A percentile compares a stretch with the other conserved stretches of the same genome.
phyloP scores from a whole-genome alignment of 2,329 filamentous ascomycete genomes.

The Corinectria fuckeliana region DNA sequence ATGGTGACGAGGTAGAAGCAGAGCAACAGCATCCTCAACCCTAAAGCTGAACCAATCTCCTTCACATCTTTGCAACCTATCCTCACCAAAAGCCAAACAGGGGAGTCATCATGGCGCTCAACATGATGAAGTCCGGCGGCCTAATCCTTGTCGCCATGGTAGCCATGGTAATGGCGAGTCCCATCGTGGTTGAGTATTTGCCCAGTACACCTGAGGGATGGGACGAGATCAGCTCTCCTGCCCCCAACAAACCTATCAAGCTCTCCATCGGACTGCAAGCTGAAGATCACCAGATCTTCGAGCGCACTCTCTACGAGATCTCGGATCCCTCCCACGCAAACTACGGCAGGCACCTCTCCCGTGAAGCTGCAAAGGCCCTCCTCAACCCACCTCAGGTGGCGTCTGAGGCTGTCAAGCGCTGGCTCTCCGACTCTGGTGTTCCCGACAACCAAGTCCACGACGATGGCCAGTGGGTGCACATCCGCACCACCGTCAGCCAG shows the following conservation, averaged over 20 bases:
- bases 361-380: slow-evolving; percentile 56
- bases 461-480: slow-evolving; percentile 50
- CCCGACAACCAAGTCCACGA: slow-evolving; percentile 44
- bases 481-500: slow-evolving; percentile 47
- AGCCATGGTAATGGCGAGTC: slow-evolving; percentile 11
- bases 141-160: slow-evolving; percentile 18
- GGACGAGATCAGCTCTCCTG: slow-evolving; percentile 27
- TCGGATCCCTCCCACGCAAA: slow-evolving; percentile 54
- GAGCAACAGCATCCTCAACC: slow-evolving; percentile 1
- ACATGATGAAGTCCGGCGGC: slow-evolving; percentile 11
- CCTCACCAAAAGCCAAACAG: not conserved
- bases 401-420: slow-evolving; percentile 49
- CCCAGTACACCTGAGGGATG: slow-evolving; percentile 31
- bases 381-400: slow-evolving; percentile 51
- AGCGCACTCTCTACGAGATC: slow-evolving; percentile 54
- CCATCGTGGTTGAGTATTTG: slow-evolving; percentile 33
- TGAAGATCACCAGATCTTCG: slow-evolving; percentile 41
- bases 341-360: slow-evolving; percentile 57
- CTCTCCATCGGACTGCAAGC: slow-evolving; percentile 42
- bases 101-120: slow-evolving; percentile 11
- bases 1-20: not conserved
- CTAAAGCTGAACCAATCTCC: not conserved
- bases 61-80: not conserved
- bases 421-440: slow-evolving; percentile 52
- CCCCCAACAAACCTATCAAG: slow-evolving; percentile 29